phyloP scores from a whole-genome alignment of 495 filamentous ascomycete species.

The Apodospora peruviana region DNA sequence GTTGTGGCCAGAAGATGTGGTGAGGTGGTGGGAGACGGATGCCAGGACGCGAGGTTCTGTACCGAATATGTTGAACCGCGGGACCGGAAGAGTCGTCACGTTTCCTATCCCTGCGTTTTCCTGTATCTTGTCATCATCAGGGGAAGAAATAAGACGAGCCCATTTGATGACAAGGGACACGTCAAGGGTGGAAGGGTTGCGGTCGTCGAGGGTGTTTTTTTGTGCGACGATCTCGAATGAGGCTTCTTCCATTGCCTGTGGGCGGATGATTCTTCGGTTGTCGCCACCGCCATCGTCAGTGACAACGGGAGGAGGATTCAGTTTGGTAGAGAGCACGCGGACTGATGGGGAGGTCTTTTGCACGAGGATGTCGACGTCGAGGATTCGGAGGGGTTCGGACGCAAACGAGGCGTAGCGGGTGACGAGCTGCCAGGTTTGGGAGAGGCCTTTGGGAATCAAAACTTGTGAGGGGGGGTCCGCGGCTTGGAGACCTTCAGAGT shows the following conservation, averaged over 20 bases:
- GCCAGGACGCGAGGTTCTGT: slow-evolving; percentile 86
- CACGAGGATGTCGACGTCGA: slow-evolving; percentile 54
- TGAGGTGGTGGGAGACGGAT: slow-evolving; percentile 41
- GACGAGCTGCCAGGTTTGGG: slow-evolving; percentile 72
- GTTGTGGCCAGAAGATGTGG: slow-evolving; percentile 1
- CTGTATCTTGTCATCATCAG: neutral
- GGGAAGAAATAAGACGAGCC: slow-evolving; percentile 48
- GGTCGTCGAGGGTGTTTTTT: slow-evolving; percentile 74
- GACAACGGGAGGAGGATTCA: slow-evolving; percentile 20
- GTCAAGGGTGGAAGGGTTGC: slow-evolving; percentile 63
- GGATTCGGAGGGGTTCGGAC: slow-evolving; percentile 60
- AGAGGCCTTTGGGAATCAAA: slow-evolving; percentile 50
- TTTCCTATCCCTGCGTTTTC: slow-evolving; percentile 25
- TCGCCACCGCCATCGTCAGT: slow-evolving; percentile 12
- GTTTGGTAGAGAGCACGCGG: slow-evolving; percentile 29
- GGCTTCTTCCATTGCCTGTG: slow-evolving; percentile 60
- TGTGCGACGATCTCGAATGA: slow-evolving; percentile 67
- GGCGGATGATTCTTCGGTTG: slow-evolving; percentile 33
- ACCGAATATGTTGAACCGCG: slow-evolving; percentile 70
- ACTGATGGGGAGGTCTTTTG: slow-evolving; percentile 47
- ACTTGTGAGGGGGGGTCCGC: neutral
- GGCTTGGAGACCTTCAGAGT: slow-evolving; percentile 35
- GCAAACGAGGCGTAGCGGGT: slow-evolving; percentile 71
- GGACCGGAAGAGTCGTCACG: slow-evolving; percentile 60
- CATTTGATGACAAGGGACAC: slow-evolving; percentile 73